Conservation (phyloP, 192 early-diverging fungal species). For the Coemansia javaensis region DNA sequence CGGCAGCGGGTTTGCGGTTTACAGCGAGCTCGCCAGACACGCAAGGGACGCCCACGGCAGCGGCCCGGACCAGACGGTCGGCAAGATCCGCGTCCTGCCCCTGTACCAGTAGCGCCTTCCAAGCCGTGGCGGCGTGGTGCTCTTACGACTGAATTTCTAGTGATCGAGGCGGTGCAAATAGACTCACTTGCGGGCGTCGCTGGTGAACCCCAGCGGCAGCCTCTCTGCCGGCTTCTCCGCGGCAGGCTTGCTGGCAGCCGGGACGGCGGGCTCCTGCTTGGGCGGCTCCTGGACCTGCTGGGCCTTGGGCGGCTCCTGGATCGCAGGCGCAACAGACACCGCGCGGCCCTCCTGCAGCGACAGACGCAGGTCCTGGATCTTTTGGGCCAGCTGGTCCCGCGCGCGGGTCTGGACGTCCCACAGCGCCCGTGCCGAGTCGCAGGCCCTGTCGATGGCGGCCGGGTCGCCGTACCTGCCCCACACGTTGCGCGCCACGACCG, state of each 20-base stretch:
- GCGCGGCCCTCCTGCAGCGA: slow-evolving; percentile 31
- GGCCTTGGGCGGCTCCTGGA: background rate
- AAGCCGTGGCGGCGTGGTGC: too few relatives aligned
- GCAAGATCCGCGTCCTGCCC: too few relatives aligned
- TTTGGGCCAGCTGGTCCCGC: background rate
- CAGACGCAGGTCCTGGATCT: slow-evolving; percentile 32
- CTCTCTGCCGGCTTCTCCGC: slow-evolving; percentile 3
- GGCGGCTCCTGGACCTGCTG: background rate
- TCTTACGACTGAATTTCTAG: too few relatives aligned
- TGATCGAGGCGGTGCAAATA: too few relatives aligned
- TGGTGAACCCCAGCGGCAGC: slow-evolving; percentile 33
- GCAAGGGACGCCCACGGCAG: too few relatives aligned
- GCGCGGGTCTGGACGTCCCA: background rate
- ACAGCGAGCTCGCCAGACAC: too few relatives aligned
- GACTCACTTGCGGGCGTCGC: slow-evolving; percentile 1
- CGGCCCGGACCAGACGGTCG: too few relatives aligned
- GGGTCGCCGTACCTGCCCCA: slow-evolving; percentile 49
- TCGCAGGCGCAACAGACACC: slow-evolving; percentile 1
- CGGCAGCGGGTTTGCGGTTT: too few relatives aligned
- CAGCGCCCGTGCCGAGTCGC: background rate
- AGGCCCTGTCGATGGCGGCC: slow-evolving; percentile 9
- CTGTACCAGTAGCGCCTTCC: too few relatives aligned
- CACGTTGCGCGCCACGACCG: slow-evolving; percentile 32
- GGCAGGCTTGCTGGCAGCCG: background rate
- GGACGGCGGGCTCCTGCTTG: background rate